Conservation (phyloP, 2,329 filamentous ascomycete genomes). For the Nemania sp. region DNA sequence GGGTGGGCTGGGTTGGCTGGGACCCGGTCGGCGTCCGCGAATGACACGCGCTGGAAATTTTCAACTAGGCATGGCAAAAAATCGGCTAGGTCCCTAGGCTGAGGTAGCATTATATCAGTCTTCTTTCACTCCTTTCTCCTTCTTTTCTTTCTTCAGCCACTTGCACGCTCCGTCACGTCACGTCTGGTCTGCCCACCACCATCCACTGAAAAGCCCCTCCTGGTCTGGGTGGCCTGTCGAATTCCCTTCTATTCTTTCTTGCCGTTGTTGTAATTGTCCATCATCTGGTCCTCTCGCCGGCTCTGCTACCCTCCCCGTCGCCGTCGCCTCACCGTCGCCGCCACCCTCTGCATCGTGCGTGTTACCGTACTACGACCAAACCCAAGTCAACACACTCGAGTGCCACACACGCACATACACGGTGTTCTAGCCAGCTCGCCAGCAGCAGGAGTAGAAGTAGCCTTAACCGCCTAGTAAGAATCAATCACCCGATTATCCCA, state of each 20-base stretch:
- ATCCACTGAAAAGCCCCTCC: conserved; percentile 45
- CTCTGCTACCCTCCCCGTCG: conserved; percentile 25
- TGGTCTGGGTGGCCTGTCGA: conserved; percentile 50
- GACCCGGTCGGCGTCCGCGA: conserved; percentile 15
- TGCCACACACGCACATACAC: conserved; percentile 1
- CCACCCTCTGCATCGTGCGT: conserved; percentile 15
- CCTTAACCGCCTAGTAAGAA: conserved; percentile 22
- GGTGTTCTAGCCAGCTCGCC: background rate
- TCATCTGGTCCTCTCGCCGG: conserved; percentile 32
- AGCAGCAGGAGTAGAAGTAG: background rate
- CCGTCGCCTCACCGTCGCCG: conserved; percentile 29
- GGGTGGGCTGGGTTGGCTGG: conserved; percentile 1
- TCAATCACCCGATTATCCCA: background rate
- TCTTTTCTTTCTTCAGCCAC: conserved; percentile 46
- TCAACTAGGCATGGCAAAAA: conserved; percentile 10
- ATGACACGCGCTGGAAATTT: conserved; percentile 34
- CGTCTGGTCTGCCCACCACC: conserved; percentile 49
- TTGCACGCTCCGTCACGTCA: conserved; percentile 51
- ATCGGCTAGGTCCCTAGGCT: background rate
- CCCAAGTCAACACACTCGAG: conserved; percentile 20
- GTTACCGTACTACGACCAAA: conserved; percentile 15
- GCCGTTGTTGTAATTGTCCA: conserved; percentile 42
- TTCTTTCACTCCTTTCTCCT: conserved; percentile 35
- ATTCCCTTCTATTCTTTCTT: conserved; percentile 48
- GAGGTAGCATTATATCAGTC: conserved; percentile 7